Conservation (phyloP, 2,329 filamentous ascomycete species). For the Aspergillus aculeatinus region DNA sequence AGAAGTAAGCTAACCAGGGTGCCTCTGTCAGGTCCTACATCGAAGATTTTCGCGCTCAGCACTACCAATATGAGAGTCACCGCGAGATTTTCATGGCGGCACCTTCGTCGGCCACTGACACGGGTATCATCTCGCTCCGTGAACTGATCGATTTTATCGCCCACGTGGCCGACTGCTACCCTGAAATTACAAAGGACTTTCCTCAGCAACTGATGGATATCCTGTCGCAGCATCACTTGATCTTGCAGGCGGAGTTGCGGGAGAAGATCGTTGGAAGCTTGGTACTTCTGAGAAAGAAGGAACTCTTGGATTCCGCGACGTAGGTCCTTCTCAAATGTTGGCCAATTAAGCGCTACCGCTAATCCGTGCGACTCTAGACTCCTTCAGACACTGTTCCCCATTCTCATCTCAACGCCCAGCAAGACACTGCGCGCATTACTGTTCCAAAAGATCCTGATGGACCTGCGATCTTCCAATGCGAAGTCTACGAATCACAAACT, state of each 20-base stretch:
- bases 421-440: constrained; percentile 82
- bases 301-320: constrained; percentile 80
- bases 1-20: constrained; percentile 36
- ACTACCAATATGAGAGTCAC: constrained; percentile 87
- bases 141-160: constrained; percentile 92
- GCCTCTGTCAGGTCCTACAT: constrained; percentile 67
- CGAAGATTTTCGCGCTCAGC: constrained; percentile 84
- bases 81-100: constrained; percentile 87
- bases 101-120: constrained; percentile 73
- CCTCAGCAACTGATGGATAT: constrained; percentile 78
- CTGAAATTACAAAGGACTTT: constrained; percentile 73
- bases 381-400: constrained; percentile 88
- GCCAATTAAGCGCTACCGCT: constrained; percentile 1
- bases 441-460: constrained; percentile 87
- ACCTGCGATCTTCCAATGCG: constrained; percentile 82
- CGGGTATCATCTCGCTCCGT: constrained; percentile 77
- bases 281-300: constrained; percentile 83
- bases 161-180: constrained; percentile 92
- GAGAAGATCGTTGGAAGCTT: constrained; percentile 94
- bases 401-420: constrained; percentile 86
- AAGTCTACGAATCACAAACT: constrained; percentile 88
- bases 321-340: constrained; percentile 29
- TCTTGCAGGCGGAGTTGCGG: constrained; percentile 77
- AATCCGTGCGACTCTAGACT: constrained; percentile 45
- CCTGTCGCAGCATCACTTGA: constrained; percentile 75